Evolutionary conservation across 2,329 filamentous ascomycete genomes (phyloP).

Genomic region (Neonectria ditissima): DNA sequence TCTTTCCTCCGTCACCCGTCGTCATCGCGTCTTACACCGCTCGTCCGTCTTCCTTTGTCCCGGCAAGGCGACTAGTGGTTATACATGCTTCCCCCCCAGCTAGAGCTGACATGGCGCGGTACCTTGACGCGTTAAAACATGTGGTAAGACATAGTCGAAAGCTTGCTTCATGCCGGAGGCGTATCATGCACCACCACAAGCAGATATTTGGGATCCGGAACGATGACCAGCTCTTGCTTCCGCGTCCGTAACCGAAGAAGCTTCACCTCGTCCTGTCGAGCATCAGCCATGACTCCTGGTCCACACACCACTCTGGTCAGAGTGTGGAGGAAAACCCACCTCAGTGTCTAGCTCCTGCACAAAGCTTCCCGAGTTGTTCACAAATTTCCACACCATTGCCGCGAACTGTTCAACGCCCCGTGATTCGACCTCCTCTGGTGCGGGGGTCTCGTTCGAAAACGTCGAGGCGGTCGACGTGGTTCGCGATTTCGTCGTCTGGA

Average conservation of each 20-base stretch:
- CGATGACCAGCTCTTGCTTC: slow-evolving; percentile 86
- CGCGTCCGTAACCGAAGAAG: slow-evolving; percentile 82
- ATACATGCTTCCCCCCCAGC: slow-evolving; percentile 27
- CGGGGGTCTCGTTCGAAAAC: slow-evolving; percentile 60
- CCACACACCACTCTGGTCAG: slow-evolving; percentile 6
- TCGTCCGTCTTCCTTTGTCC: slow-evolving; percentile 23
- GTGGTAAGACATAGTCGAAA: slow-evolving; percentile 31
- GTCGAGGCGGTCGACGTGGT: slow-evolving; percentile 53
- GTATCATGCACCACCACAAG: slow-evolving; percentile 85
- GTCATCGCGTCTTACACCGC: slow-evolving; percentile 20
- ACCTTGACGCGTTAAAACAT: slow-evolving; percentile 26
- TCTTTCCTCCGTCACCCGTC: slow-evolving; percentile 1
- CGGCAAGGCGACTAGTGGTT: slow-evolving; percentile 25
- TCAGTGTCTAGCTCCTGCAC: slow-evolving; percentile 80
- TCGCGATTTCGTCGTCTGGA: slow-evolving; percentile 56
- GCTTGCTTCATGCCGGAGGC: slow-evolving; percentile 67
- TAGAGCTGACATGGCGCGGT: slow-evolving; percentile 26
- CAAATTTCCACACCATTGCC: slow-evolving; percentile 79
- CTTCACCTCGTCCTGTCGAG: slow-evolving; percentile 76
- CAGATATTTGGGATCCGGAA: slow-evolving; percentile 83
- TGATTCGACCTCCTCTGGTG: slow-evolving; percentile 60
- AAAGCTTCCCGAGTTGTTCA: slow-evolving; percentile 75
- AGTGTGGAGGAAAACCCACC: slow-evolving; percentile 53
- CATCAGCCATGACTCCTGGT: slow-evolving; percentile 38
- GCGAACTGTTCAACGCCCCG: slow-evolving; percentile 79